phyloP scores from a whole-genome alignment of 352 stramenopile genomes.

The Hyaloperonospora arabidopsidis region DNA sequence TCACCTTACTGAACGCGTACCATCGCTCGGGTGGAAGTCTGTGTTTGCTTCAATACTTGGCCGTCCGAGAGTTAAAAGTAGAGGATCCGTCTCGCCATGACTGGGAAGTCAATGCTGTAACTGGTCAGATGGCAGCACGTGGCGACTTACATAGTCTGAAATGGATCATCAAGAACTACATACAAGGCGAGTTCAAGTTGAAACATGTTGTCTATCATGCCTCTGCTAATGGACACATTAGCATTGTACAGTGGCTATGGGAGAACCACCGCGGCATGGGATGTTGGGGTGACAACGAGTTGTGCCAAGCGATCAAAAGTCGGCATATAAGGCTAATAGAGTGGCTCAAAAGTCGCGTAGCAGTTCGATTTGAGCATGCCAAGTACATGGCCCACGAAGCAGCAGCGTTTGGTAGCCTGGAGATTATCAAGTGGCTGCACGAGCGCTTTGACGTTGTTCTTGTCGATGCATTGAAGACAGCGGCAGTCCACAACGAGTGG shows the following conservation, averaged over 20 bases:
- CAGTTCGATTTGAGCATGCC: slow-evolving; percentile 19
- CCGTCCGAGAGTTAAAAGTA: slow-evolving; percentile 6
- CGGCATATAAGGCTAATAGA: slow-evolving; percentile 15
- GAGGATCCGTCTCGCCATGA: slow-evolving; percentile 18
- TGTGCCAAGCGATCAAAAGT: slow-evolving; percentile 27
- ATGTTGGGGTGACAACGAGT: slow-evolving; percentile 25
- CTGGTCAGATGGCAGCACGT: slow-evolving; percentile 14
- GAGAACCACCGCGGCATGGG: slow-evolving; percentile 17
- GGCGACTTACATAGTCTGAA: slow-evolving; percentile 19
- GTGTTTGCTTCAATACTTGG: background rate
- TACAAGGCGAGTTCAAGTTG: slow-evolving; percentile 7
- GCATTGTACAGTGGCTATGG: slow-evolving; percentile 13
- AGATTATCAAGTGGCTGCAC: slow-evolving; percentile 22
- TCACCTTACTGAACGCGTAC: background rate
- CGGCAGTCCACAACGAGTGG: slow-evolving; percentile 22
- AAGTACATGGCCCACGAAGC: slow-evolving; percentile 26
- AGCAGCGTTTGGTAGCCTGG: slow-evolving; percentile 17
- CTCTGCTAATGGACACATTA: slow-evolving; percentile 20
- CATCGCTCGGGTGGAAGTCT: background rate
- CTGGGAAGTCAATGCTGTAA: slow-evolving; percentile 16
- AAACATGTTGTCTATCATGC: slow-evolving; percentile 20
- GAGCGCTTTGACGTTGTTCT: slow-evolving; percentile 12
- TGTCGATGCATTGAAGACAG: slow-evolving; percentile 22
- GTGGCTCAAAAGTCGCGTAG: slow-evolving; percentile 23
- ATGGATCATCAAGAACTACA: slow-evolving; percentile 23